These are phyloP conservation scores for Ophiosphaerella korrae DNA, from an alignment of 2,329 filamentous ascomycete species.

Conservation along the genomic window DNA sequence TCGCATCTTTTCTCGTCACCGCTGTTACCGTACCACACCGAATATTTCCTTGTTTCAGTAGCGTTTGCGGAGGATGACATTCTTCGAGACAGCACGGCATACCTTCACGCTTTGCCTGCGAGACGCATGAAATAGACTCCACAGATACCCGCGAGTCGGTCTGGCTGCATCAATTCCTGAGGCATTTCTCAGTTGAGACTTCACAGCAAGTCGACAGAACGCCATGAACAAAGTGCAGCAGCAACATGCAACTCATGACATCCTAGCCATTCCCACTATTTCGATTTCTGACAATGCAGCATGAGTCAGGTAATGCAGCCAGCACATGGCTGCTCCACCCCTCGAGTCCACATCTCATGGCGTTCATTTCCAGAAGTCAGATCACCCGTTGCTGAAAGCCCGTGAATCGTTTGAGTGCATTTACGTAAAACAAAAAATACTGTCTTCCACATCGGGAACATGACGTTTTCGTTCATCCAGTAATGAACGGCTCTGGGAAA, in stretches of 20 bases:
- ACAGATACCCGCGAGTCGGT: background rate
- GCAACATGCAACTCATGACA: too few relatives aligned
- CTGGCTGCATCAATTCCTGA: background rate
- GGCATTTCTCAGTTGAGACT: background rate
- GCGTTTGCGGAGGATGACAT: conserved; percentile 5
- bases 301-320: too few relatives aligned
- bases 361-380: background rate
- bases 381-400: background rate
- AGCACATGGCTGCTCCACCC: background rate
- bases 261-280: too few relatives aligned
- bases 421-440: conserved; percentile 2
- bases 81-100: conserved; percentile 2
- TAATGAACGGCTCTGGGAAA: background rate
- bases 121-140: background rate
- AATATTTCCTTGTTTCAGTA: conserved; percentile 12
- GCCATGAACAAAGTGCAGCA: background rate
- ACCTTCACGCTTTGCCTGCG: background rate
- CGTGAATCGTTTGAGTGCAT: background rate
- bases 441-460: background rate
- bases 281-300: too few relatives aligned
- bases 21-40: conserved; percentile 11
- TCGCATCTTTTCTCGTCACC: conserved; percentile 12
- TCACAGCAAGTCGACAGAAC: too few relatives aligned
- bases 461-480: background rate
- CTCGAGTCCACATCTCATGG: background rate